phyloP scores from a whole-genome alignment of 768 basidiomycete genomes.

The Peribolospora kevripleyi region DNA sequence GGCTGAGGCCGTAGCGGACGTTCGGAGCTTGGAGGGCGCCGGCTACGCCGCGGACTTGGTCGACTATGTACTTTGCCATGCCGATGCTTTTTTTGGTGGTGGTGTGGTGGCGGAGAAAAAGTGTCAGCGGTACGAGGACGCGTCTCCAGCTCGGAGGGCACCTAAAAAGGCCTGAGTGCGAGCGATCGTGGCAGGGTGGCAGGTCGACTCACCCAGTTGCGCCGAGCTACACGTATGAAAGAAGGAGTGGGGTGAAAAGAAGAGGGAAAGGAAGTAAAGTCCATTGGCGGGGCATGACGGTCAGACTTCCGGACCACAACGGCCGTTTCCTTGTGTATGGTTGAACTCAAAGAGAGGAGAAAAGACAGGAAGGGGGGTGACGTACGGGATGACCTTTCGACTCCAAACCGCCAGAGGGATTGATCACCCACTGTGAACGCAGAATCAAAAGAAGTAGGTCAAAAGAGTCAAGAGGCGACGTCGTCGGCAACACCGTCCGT shows the following conservation, averaged over 20 bases:
- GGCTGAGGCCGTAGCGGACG: background rate
- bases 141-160: constrained; percentile 9
- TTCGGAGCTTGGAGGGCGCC: background rate
- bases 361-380: background rate
- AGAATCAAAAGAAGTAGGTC: constrained; percentile 25
- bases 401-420: constrained; percentile 63
- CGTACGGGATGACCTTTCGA: constrained; percentile 54
- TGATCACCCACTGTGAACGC: constrained; percentile 37
- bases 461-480: too few relatives aligned
- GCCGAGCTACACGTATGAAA: too few relatives aligned
- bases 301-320: constrained; percentile 10
- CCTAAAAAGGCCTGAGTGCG: constrained; percentile 5
- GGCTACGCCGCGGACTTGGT: too few relatives aligned
- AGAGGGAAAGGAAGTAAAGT: background rate
- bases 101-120: background rate
- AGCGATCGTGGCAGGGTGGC: too few relatives aligned
- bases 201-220: too few relatives aligned
- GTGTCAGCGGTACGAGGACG: constrained; percentile 40
- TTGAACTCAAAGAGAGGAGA: background rate
- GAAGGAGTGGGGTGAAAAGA: background rate
- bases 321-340: background rate
- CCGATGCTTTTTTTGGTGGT: too few relatives aligned
- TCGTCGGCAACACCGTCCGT: too few relatives aligned
- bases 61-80: too few relatives aligned
- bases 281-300: constrained; percentile 8